phyloP scores from a whole-genome alignment of 1,139 yeast genomes.

The Lodderomyces beijingensis region DNA sequence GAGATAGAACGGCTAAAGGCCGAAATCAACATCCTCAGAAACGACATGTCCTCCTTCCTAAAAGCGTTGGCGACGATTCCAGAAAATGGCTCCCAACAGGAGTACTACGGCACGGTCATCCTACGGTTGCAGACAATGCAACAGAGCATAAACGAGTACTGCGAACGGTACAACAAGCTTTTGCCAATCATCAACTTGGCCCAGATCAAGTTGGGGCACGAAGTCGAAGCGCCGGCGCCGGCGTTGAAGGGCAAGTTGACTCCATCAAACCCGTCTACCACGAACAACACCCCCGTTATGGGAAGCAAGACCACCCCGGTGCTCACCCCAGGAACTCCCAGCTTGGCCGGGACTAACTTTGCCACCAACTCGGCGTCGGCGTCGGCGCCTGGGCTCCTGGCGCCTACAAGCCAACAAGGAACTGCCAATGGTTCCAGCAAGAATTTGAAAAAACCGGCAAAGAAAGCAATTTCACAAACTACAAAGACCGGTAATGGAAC shows the following conservation, averaged over 20 bases:
- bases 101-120: constrained; percentile 29
- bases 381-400: too few relatives aligned
- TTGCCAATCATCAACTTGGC: constrained; percentile 49
- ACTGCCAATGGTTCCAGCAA: too few relatives aligned
- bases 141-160: constrained; percentile 37
- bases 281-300: constrained; percentile 10
- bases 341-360: too few relatives aligned
- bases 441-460: too few relatives aligned
- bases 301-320: constrained; percentile 5
- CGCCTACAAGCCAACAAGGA: too few relatives aligned
- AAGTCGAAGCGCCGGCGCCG: constrained; percentile 32
- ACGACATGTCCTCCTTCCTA: constrained; percentile 40
- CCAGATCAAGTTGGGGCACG: constrained; percentile 47
- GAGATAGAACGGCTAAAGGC: constrained; percentile 41
- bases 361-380: too few relatives aligned
- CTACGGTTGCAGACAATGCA: constrained; percentile 33
- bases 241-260: neutral
- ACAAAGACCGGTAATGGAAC: too few relatives aligned
- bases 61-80: constrained; percentile 38
- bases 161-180: constrained; percentile 40
- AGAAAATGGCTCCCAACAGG: constrained; percentile 32
- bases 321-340: neutral
- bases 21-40: constrained; percentile 41
- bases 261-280: constrained; percentile 8
- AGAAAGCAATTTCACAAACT: too few relatives aligned